Evolutionary conservation across 768 basidiomycete genomes (phyloP).

Genomic region (Boletus pseudopeckii): DNA sequence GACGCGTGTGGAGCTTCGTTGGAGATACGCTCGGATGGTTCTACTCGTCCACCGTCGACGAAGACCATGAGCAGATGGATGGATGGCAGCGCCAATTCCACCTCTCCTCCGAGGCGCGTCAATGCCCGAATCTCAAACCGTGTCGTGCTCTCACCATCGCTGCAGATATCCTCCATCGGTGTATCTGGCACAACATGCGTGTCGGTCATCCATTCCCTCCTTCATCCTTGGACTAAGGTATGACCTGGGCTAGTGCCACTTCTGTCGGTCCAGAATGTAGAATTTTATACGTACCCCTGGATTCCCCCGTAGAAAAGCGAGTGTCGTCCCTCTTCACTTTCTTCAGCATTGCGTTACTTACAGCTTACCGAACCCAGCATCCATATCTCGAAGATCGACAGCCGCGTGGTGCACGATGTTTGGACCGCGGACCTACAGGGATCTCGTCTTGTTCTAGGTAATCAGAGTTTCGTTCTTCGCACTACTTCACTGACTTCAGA

Average conservation of each 20-base stretch:
- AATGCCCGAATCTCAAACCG: not conserved
- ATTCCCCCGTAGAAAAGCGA: conserved; percentile 40
- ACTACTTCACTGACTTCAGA: not conserved
- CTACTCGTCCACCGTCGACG: conserved; percentile 31
- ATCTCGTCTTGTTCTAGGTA: conserved; percentile 53
- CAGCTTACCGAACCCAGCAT: conserved; percentile 7
- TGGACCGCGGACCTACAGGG: conserved; percentile 52
- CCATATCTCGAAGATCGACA: conserved; percentile 30
- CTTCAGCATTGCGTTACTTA: not conserved
- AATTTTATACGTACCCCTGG: conserved; percentile 43
- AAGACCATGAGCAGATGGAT: conserved; percentile 2
- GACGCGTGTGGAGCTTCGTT: conserved; percentile 37
- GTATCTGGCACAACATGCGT: conserved; percentile 45
- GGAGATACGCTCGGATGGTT: conserved; percentile 56
- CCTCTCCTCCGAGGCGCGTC: conserved; percentile 29
- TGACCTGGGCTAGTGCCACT: conserved; percentile 44
- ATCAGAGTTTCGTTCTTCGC: not conserved
- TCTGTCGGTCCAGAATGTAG: conserved; percentile 52
- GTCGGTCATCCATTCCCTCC: conserved; percentile 34
- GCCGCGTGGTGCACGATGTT: conserved; percentile 48
- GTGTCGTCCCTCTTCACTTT: conserved; percentile 3
- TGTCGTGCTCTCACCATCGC: not conserved
- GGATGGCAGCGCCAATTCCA: conserved; percentile 44
- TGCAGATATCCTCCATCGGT: conserved; percentile 51
- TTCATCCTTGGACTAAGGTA: not conserved